Evolutionary conservation across 1,139 yeast species (phyloP), one percentile per base, ranked within the genome.

Genomic region (Kodamaea arcana): DNA sequence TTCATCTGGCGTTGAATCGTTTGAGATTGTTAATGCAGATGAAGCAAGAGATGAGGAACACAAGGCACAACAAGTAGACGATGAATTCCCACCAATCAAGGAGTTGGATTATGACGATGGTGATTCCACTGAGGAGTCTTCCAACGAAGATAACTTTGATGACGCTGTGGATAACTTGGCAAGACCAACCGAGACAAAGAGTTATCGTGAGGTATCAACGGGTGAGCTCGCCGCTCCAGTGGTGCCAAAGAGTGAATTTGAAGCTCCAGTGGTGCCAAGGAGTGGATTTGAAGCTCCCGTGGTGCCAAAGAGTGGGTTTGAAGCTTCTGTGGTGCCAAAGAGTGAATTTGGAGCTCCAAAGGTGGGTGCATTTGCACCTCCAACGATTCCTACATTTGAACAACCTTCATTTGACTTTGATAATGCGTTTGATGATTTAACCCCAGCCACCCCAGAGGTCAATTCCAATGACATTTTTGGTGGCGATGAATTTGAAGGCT

Each of bases 61-160:
- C 6, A 25, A 25, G 28, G 11, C 12, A 14, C 28, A 8, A 20
- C 11, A 33, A 9, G 25, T 18, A 2, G 34, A 43, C 6, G 59
- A 65, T 12, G 88, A 82, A 45, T 82, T 82, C 55, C 92, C 92
- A 10, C 86, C 92, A 21, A 78, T 83, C 33, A 68, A 71, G 46
- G 86, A 83, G 46, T 58, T 81, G 28, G 80, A 78, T 17, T 69
- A 72, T 35, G 77, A 75, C 41, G 87, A 81, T 43, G 75, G 78
- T 45, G 57, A 58, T 18, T 61, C 68, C 0, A 75, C 75, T 14
- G 64, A 70, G n/a, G 70, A 66, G 8, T 46, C 45, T 16, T 50
- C 45, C 21, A 45, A 42, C 13, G 64, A 62, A 22, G 65, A 58
- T 12, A 47, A 50, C 17, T 64, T 55, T 41, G 78, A 69, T 35